Conservation (phyloP, 805 yeast species). For the Lipomyces mesembrius region DNA sequence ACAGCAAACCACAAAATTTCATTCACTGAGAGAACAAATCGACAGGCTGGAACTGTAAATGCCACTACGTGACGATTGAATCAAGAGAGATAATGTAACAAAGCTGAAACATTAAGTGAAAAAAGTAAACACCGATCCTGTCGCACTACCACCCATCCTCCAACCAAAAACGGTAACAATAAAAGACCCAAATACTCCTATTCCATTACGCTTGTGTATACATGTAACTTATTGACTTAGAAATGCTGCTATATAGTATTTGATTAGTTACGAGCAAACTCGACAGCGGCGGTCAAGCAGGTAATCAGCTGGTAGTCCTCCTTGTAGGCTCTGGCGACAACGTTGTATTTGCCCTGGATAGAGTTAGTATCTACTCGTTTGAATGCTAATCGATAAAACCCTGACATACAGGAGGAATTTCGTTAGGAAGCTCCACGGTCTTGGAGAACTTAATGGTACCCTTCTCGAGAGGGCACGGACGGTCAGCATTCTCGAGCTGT, state of each 20-base stretch:
- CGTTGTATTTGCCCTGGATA: conserved; percentile 67
- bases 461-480: conserved; percentile 77
- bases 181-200: conserved; percentile 5
- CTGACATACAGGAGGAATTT: conserved; percentile 81
- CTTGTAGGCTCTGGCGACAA: conserved; percentile 88
- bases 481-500: conserved; percentile 77
- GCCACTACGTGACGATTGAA: not conserved
- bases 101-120: not conserved
- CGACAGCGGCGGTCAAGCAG: conserved; percentile 63
- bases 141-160: not conserved
- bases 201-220: conserved; percentile 2
- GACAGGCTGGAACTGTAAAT: not conserved
- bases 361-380: not conserved
- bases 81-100: not conserved
- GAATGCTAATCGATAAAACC: not conserved
- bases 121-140: not conserved
- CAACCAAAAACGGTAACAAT: not conserved
- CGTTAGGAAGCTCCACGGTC: conserved; percentile 80
- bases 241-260: not conserved
- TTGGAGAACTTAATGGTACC: conserved; percentile 73
- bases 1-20: not conserved
- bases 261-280: conserved; percentile 38
- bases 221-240: not conserved
- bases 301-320: conserved; percentile 79
- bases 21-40: not conserved